Percentiles rank a stretch among this genome's conserved stretches.
phyloP scores from a whole-genome alignment of 371 early-diverging fungal species.

The Mucor velutinosus region DNA sequence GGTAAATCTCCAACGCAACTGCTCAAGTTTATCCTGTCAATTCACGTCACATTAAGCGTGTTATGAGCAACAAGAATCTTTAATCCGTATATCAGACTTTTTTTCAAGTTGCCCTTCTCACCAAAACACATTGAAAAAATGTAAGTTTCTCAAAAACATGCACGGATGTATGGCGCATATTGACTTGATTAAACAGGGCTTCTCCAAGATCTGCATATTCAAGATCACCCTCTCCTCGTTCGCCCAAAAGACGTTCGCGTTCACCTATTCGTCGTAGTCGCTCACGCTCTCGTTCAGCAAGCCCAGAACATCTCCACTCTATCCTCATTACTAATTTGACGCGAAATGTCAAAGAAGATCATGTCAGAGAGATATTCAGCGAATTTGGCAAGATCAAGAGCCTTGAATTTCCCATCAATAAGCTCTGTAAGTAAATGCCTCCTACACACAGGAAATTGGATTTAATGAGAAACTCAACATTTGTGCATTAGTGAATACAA shows the following conservation, averaged over 20 bases:
- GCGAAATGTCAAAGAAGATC: slow-evolving; percentile 49
- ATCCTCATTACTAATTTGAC: slow-evolving; percentile 41
- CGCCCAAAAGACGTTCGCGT: slow-evolving; percentile 21
- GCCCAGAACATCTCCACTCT: slow-evolving; percentile 25
- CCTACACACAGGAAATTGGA: not conserved
- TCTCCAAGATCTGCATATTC: slow-evolving; percentile 25
- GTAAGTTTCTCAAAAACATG: not conserved
- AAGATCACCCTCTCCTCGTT: slow-evolving; percentile 24
- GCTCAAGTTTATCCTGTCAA: not conserved
- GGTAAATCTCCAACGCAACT: not conserved
- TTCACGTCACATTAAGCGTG: not conserved
- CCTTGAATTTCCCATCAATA: slow-evolving; percentile 48
- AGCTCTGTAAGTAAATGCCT: slow-evolving; percentile 30
- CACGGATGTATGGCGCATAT: not conserved
- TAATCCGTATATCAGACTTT: not conserved
- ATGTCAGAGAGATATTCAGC: slow-evolving; percentile 51
- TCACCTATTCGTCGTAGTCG: slow-evolving; percentile 19
- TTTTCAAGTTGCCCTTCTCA: not conserved
- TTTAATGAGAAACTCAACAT: not conserved
- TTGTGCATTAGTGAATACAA: slow-evolving; percentile 43
- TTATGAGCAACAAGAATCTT: not conserved
- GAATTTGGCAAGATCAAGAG: slow-evolving; percentile 40
- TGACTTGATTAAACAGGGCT: slow-evolving; percentile 8
- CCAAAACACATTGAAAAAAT: not conserved
- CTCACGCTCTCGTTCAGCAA: slow-evolving; percentile 17